Base-by-base conservation (phyloP, 2,329 filamentous ascomycete genomes). In the Xylariomycetidae sp. region DNA sequence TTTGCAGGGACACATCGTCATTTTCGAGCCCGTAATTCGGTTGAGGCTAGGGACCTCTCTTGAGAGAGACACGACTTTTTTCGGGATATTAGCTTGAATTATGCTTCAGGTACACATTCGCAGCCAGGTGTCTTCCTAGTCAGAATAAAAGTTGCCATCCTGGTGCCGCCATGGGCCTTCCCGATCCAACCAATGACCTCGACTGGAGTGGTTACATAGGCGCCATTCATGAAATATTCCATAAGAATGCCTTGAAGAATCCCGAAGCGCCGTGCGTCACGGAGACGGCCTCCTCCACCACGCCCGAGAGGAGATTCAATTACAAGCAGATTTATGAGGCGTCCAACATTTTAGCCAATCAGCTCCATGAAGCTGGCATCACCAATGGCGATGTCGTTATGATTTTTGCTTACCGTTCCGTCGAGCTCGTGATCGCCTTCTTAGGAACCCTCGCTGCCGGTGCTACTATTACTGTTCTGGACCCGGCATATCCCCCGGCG, bases 311-410 rank as follows among this genome's bases (percentile, higher is more conserved):
- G 42, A 64, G 62, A 30, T 96, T 92, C 61, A 90, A 80, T 16
- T 97, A 96, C 59, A 69, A 70, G 45, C 86, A 94, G 52, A 95
- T 97, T 54, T 74, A 88, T 54, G 84, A 95, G 64, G 82, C 83
- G 0, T 84, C 86, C 18, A 94, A 94, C 56, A 70, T 78, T 13
- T 60, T 96, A 6, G 85, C 88, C 15, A 80, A 94, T 61, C 77
- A 94, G 54, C 71, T 96, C 14, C 74, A 84, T 34, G 70, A 82
- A 31, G 72, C 79, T 50, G 88, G 89, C 37, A 70, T 88, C 43
- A 70, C 80, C 38, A 70, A 79, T 46, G 88, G 88, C 7, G 88
- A 97, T 54, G 88, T 95, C 3, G 88, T 95, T 50, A 94, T 95
- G 86, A 85, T 92, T 43, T 96, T 81, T 55, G 87, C 87, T 36